Base-by-base conservation (phyloP, 352 stramenopile genomes). In the Phytophthora idaei region DNA sequence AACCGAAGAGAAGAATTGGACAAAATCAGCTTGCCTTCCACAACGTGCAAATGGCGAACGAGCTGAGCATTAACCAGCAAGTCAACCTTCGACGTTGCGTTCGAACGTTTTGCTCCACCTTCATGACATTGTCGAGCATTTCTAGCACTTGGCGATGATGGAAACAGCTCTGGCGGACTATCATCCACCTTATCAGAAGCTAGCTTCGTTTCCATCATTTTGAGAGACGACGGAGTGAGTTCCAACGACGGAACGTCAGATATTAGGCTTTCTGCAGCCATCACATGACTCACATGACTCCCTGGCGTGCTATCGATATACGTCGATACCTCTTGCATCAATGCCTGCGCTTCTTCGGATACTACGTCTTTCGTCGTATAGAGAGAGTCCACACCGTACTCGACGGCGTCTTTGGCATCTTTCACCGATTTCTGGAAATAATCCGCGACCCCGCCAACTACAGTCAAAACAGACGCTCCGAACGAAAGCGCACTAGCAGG, bases 41-140 rank as follows among this genome's bases (percentile, higher is more conserved):
- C 75, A 21, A 94, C 71, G 62, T 93, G 74, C 71, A 93, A 85
- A 69, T 95, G 81, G 0, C 85, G 85, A 17, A 96, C 74, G 10
- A 94, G 64, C 46, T 90, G 88, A 5, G 83, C 83, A 34, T 80
- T 74, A 31, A 93, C 77, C 37, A 78, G 42, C n/a, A 78, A 61
- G 39, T 80, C 61, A 29, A 56, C 41, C n/a, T 80, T 77, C 39
- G 61, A 49, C 42, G 47, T 61, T 44, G 55, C 8, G 39, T 62
- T 64, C 3, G 41, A 49, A 42, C 51, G 55, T 34, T 71, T 73
- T 14, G 45, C 50, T 29, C 51, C 27, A 54, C 28, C 45, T 42
- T 67, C 59, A 11, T 63, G 31, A 32, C 11, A n/a, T 59, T 54
- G 39, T 36, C 60, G 54, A 4, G 17, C 55, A 45, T 17, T 59